A percentile compares a stretch with the other conserved stretches of the same genome.
These are phyloP conservation scores for Rhododendron mucronatum DNA, from an alignment of 148 eudicot genomes.

Conservation along the genomic window DNA sequence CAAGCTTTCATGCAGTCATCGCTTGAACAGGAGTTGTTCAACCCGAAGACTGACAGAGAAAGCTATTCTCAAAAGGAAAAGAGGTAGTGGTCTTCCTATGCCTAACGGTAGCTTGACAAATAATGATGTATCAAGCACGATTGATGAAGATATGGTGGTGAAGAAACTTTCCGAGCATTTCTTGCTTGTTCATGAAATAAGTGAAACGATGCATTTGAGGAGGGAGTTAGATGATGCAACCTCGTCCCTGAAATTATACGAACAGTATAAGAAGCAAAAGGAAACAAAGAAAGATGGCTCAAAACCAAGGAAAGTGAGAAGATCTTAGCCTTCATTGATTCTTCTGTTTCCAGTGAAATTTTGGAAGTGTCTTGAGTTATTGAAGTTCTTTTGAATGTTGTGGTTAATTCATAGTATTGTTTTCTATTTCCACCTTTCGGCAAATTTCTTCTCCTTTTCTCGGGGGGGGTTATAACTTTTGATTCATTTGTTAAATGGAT, in stretches of 20 bases:
- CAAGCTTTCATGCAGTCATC: slow-evolving; percentile 67
- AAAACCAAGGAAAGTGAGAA: slow-evolving; percentile 12
- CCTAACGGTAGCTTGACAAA: slow-evolving; percentile 13
- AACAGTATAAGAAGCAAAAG: slow-evolving; percentile 48
- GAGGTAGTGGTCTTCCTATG: slow-evolving; percentile 22
- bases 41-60: slow-evolving; percentile 35
- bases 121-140: slow-evolving; percentile 4
- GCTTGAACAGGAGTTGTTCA: slow-evolving; percentile 48
- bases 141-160: slow-evolving; percentile 52
- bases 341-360: background rate
- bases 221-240: slow-evolving; percentile 47
- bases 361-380: background rate
- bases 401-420: background rate
- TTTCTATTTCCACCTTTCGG: background rate
- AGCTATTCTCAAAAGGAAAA: slow-evolving; percentile 43
- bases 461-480: background rate
- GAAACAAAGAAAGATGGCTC: slow-evolving; percentile 10
- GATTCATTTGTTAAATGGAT: background rate
- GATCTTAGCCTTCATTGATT: background rate
- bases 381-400: background rate
- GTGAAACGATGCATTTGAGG: slow-evolving; percentile 57
- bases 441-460: background rate
- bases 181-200: slow-evolving; percentile 41
- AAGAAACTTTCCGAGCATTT: slow-evolving; percentile 68
- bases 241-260: slow-evolving; percentile 39